These are phyloP conservation scores for fission yeast (Schizosaccharomyces pombe) DNA, from an alignment of 805 yeast species.

Conservation along the genomic window ASM294v3 CU329670.1:3053501-3054000, in stretches of 20 bases:
- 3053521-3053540: too few species aligned
- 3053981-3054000: constrained; percentile 79
- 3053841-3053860: constrained; percentile 92
- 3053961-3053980: constrained; percentile 78
- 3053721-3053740: constrained; percentile 76
- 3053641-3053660: neutral
- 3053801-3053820: constrained; percentile 79
- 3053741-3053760: constrained; percentile 45
- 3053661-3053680: neutral
- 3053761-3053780: constrained; percentile 62
- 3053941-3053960: constrained; percentile 90
- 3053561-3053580: too few species aligned
- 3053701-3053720: constrained; percentile 33
- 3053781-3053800: constrained; percentile 92
- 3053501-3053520: too few species aligned
- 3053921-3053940: constrained; percentile 71
- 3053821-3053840: constrained; percentile 96
- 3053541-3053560: too few species aligned
- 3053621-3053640: neutral
- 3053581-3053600: too few species aligned
- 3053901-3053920: constrained; percentile 66
- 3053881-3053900: constrained; percentile 83
- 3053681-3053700: neutral
- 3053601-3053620: neutral
- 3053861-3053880: constrained; percentile 95